phyloP scores from a whole-genome alignment of 352 stramenopile species.

The Pythium oligandrum region DNA sequence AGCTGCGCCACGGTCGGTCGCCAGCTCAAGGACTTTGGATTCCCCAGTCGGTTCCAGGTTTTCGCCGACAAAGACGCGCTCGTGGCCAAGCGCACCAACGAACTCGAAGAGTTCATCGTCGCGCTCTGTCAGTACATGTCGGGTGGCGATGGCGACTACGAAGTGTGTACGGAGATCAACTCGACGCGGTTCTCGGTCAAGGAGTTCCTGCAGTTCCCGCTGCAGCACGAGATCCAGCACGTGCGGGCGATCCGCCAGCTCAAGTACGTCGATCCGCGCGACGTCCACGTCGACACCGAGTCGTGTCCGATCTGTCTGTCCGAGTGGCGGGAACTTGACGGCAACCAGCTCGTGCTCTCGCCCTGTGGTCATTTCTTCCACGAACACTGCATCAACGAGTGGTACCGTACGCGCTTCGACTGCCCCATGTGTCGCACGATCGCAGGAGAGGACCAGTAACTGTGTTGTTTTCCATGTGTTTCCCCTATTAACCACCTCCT shows the following conservation, averaged over 20 bases:
- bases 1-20: conserved; percentile 49
- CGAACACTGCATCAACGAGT: conserved; percentile 87
- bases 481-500: no score
- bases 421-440: conserved; percentile 87
- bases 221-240: conserved; percentile 79
- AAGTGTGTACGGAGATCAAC: conserved; percentile 62
- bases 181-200: conserved; percentile 71
- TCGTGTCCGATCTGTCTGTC: conserved; percentile 80
- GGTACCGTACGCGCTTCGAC: conserved; percentile 85
- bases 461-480: not conserved
- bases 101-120: conserved; percentile 77
- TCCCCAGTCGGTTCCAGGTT: conserved; percentile 67
- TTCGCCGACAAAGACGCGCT: conserved; percentile 65
- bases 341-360: conserved; percentile 75
- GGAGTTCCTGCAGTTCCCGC: conserved; percentile 77
- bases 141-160: conserved; percentile 32
- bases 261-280: conserved; percentile 80
- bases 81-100: conserved; percentile 55
- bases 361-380: conserved; percentile 85
- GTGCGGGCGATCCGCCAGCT: conserved; percentile 76
- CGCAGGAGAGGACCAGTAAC: conserved; percentile 36
- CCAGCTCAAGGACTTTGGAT: conserved; percentile 65
- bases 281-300: conserved; percentile 78
- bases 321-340: conserved; percentile 80
- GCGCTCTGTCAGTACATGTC: conserved; percentile 68